Percentiles rank a stretch among this genome's conserved stretches.
These are phyloP conservation scores for Daphne laureola DNA, from an alignment of 441 rosid species.

Conservation along the genomic window DNA sequence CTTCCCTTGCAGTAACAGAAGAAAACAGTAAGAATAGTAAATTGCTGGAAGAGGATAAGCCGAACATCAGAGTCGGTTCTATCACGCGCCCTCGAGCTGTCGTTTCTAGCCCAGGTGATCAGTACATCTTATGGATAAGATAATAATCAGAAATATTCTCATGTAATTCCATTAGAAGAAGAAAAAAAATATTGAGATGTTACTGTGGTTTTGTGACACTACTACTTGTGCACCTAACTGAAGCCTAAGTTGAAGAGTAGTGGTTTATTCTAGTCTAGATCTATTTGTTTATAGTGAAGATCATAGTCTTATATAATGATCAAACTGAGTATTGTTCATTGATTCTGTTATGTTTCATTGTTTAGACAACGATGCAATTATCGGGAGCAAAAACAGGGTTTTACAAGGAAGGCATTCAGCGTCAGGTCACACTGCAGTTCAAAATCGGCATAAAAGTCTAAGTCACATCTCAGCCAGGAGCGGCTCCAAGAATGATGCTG, in stretches of 20 bases:
- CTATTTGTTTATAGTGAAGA: too few species aligned
- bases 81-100: slow-evolving; percentile 65
- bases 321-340: slow-evolving; percentile 5
- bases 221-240: too few species aligned
- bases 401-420: slow-evolving; percentile 17
- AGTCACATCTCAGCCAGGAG: slow-evolving; percentile 12
- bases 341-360: slow-evolving; percentile 2
- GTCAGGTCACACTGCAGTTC: slow-evolving; percentile 20
- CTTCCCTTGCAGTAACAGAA: slow-evolving; percentile 11
- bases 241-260: too few species aligned
- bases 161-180: too few species aligned
- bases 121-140: too few species aligned
- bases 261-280: too few species aligned
- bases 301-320: too few species aligned
- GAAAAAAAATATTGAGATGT: too few species aligned
- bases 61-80: slow-evolving; percentile 37
- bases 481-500: slow-evolving; percentile 19
- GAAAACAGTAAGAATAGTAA: slow-evolving; percentile 22
- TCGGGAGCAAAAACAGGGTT: slow-evolving; percentile 33
- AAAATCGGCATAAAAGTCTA: slow-evolving; percentile 21
- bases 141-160: too few species aligned
- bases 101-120: slow-evolving; percentile 48
- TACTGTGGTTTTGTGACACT: too few species aligned
- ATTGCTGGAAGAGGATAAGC: slow-evolving; percentile 25
- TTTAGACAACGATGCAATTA: slow-evolving; percentile 49